Conservation (phyloP, 768 basidiomycete genomes). For the Nidula microcarpa region DNA sequence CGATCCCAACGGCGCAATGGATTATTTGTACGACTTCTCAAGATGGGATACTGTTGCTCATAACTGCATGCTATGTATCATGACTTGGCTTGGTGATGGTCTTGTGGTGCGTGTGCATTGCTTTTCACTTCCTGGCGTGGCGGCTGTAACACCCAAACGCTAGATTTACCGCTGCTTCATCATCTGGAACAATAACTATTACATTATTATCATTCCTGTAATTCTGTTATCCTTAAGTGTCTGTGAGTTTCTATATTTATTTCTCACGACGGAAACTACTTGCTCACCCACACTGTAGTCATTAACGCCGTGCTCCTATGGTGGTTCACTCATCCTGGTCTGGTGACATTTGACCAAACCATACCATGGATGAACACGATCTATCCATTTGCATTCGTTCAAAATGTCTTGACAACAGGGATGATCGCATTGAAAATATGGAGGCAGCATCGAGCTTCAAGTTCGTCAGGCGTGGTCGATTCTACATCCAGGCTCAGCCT, state of each 20-base stretch:
- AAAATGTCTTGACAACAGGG: conserved; percentile 21
- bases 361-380: conserved; percentile 12
- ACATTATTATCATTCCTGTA: conserved; percentile 14
- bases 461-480: conserved; percentile 9
- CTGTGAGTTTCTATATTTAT: conserved; percentile 4
- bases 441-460: conserved; percentile 15
- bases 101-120: conserved; percentile 8
- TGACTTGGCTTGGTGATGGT: conserved; percentile 14
- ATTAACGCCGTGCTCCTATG: conserved; percentile 10
- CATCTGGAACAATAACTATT: conserved; percentile 16
- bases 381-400: conserved; percentile 15
- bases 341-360: not conserved
- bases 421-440: conserved; percentile 19
- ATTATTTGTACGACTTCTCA: conserved; percentile 7
- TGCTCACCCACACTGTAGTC: not conserved
- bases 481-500: conserved; percentile 10
- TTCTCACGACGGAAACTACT: not conserved
- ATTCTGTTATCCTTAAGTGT: conserved; percentile 12
- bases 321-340: conserved; percentile 13
- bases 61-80: conserved; percentile 7
- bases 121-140: not conserved
- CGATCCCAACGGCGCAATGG: conserved; percentile 2
- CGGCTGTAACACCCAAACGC: not conserved
- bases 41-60: conserved; percentile 9
- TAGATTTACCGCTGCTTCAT: conserved; percentile 20